phyloP scores from a whole-genome alignment of 305 asterid genomes.

The Stenogyne calaminthoides region DNA sequence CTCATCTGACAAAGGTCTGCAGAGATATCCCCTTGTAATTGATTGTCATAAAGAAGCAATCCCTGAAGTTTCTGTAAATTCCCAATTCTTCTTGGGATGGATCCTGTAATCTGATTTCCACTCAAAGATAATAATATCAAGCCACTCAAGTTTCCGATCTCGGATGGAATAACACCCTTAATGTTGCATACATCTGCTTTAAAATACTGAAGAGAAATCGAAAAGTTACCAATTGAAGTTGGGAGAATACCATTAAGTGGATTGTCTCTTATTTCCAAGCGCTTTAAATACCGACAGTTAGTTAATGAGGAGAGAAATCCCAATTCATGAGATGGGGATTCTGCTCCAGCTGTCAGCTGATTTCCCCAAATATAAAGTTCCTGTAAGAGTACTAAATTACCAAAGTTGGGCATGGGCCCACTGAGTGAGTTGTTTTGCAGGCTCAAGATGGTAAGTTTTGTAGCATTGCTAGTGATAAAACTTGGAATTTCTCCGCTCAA shows the following conservation, averaged over 20 bases:
- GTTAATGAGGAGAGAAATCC: slow-evolving; percentile 36
- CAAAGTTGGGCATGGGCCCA: no score
- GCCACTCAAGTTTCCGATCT: slow-evolving; percentile 31
- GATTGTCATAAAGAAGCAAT: not conserved
- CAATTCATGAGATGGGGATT: slow-evolving; percentile 12
- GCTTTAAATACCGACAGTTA: slow-evolving; percentile 16
- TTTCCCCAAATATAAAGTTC: not conserved
- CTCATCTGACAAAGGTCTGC: slow-evolving; percentile 15
- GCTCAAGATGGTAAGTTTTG: slow-evolving; percentile 30
- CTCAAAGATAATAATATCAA: not conserved
- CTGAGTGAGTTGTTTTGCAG: no score
- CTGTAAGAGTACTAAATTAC: slow-evolving; percentile 16
- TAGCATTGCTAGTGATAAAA: slow-evolving; percentile 29
- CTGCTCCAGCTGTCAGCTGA: slow-evolving; percentile 13
- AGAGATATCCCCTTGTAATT: slow-evolving; percentile 18
- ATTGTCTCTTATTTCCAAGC: slow-evolving; percentile 17
- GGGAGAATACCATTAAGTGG: slow-evolving; percentile 38
- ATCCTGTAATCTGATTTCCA: slow-evolving; percentile 18
- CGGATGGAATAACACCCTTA: slow-evolving; percentile 31
- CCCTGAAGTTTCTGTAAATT: slow-evolving; percentile 20
- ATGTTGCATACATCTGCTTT: slow-evolving; percentile 17
- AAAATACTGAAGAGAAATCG: slow-evolving; percentile 9
- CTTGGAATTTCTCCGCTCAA: no score
- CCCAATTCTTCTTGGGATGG: slow-evolving; percentile 24
- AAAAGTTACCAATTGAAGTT: slow-evolving; percentile 28